These are phyloP conservation scores for Metarhizium rileyi DNA, from an alignment of 2,329 filamentous ascomycete species.

Conservation along the genomic window DNA sequence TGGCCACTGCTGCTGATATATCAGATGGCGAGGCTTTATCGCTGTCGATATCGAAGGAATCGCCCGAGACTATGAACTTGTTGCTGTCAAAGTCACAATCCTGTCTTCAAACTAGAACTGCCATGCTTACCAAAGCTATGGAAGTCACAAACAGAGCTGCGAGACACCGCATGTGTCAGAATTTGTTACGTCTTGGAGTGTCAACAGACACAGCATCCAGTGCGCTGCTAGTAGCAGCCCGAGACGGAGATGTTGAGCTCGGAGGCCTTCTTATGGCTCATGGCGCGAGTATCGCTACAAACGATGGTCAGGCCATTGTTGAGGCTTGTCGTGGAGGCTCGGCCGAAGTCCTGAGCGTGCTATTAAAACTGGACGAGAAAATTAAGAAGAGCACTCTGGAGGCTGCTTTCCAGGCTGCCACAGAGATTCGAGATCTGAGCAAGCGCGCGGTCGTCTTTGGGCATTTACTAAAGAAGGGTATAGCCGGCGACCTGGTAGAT, in stretches of 20 bases:
- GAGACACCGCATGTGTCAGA: slow-evolving; percentile 34
- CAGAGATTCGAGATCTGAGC: slow-evolving; percentile 39
- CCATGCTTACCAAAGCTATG: slow-evolving; percentile 33
- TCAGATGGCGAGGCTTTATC: slow-evolving; percentile 39
- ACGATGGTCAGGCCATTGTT: slow-evolving; percentile 43
- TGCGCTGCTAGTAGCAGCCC: slow-evolving; percentile 39
- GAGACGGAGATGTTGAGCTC: slow-evolving; percentile 42
- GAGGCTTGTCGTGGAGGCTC: slow-evolving; percentile 44
- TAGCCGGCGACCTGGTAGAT: slow-evolving; percentile 40
- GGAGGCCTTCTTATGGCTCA: slow-evolving; percentile 40
- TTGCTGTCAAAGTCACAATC: slow-evolving; percentile 31
- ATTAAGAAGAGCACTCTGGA: slow-evolving; percentile 33
- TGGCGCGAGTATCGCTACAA: slow-evolving; percentile 40
- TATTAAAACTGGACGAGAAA: slow-evolving; percentile 32
- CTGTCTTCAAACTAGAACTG: slow-evolving; percentile 26
- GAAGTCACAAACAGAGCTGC: slow-evolving; percentile 27
- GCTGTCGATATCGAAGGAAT: slow-evolving; percentile 35
- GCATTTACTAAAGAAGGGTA: slow-evolving; percentile 38
- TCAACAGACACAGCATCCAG: slow-evolving; percentile 35
- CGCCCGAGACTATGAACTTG: slow-evolving; percentile 34
- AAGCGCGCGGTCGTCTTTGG: slow-evolving; percentile 40
- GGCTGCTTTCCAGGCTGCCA: slow-evolving; percentile 45
- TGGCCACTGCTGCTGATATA: slow-evolving; percentile 38
- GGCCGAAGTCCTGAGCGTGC: slow-evolving; percentile 37
- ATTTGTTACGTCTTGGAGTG: slow-evolving; percentile 36